Percentiles rank a stretch among this genome's conserved stretches.
phyloP scores from a whole-genome alignment of 129 eudicot genomes.

The Lactuca saligna region DNA sequence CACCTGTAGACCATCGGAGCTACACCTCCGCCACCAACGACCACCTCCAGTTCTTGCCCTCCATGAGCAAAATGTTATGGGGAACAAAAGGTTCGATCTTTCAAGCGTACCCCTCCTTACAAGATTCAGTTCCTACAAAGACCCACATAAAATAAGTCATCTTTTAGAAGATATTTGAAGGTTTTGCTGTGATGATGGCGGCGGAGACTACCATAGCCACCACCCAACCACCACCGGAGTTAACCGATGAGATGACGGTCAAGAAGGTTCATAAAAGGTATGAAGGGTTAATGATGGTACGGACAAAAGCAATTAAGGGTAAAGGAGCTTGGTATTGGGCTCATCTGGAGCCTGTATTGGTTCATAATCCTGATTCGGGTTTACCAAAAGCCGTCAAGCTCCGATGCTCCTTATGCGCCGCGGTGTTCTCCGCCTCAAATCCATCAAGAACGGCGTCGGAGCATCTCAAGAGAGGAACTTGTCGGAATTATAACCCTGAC shows the following conservation, averaged over 20 bases:
- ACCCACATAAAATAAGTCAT: slow-evolving; percentile 13
- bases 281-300: slow-evolving; percentile 72
- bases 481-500: slow-evolving; percentile 58
- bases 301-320: slow-evolving; percentile 76
- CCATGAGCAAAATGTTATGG: slow-evolving; percentile 19
- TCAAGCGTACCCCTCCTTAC: not conserved
- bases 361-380: slow-evolving; percentile 60
- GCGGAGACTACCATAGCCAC: slow-evolving; percentile 34
- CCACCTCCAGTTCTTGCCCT: slow-evolving; percentile 9
- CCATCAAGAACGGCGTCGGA: slow-evolving; percentile 92
- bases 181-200: slow-evolving; percentile 37
- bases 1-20: slow-evolving; percentile 32
- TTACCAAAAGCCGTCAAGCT: slow-evolving; percentile 78
- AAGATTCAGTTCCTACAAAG: slow-evolving; percentile 6
- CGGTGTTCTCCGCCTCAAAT: slow-evolving; percentile 83
- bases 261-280: slow-evolving; percentile 72
- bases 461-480: slow-evolving; percentile 83
- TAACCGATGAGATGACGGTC: slow-evolving; percentile 54
- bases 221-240: slow-evolving; percentile 28
- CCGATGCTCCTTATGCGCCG: slow-evolving; percentile 63
- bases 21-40: slow-evolving; percentile 35
- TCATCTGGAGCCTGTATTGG: slow-evolving; percentile 75
- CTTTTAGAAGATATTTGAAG: not conserved
- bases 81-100: not conserved
- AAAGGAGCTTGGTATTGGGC: slow-evolving; percentile 99